A percentile compares a stretch with the other conserved stretches of the same genome.
These are phyloP conservation scores for Tuber melanosporum DNA, from an alignment of 495 filamentous ascomycete species.

Conservation along the genomic window DNA sequence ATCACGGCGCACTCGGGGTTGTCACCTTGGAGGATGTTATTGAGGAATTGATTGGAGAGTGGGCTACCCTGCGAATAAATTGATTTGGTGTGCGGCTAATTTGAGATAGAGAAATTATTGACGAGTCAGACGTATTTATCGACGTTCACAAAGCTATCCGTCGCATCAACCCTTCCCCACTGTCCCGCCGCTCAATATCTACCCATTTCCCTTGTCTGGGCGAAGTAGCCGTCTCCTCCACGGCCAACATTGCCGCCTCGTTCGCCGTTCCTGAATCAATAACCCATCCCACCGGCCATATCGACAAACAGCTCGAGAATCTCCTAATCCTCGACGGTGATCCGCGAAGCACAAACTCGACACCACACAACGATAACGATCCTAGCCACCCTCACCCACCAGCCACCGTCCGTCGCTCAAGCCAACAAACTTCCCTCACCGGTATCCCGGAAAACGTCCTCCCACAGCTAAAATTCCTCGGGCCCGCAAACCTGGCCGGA, in stretches of 20 bases:
- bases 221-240: constrained; percentile 51
- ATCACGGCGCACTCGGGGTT: constrained; percentile 82
- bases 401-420: constrained; percentile 50
- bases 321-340: constrained; percentile 22
- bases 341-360: constrained; percentile 16
- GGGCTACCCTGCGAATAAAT: constrained; percentile 44
- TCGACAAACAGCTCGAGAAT: constrained; percentile 17
- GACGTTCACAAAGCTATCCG: constrained; percentile 96
- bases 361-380: constrained; percentile 30
- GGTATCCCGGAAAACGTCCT: constrained; percentile 60
- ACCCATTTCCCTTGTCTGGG: constrained; percentile 39
- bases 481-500: constrained; percentile 83
- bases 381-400: constrained; percentile 52
- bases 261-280: constrained; percentile 24
- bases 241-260: constrained; percentile 53
- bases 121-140: constrained; percentile 92
- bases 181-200: constrained; percentile 30
- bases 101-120: constrained; percentile 51
- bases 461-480: constrained; percentile 81
- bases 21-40: constrained; percentile 97
- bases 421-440: constrained; percentile 46
- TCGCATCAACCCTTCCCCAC: constrained; percentile 61
- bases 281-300: constrained; percentile 1
- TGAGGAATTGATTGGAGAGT: constrained; percentile 97
- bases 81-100: constrained; percentile 16